phyloP scores from a whole-genome alignment of 1,139 yeast genomes.

The Nakaseomyces nivariensis region DNA sequence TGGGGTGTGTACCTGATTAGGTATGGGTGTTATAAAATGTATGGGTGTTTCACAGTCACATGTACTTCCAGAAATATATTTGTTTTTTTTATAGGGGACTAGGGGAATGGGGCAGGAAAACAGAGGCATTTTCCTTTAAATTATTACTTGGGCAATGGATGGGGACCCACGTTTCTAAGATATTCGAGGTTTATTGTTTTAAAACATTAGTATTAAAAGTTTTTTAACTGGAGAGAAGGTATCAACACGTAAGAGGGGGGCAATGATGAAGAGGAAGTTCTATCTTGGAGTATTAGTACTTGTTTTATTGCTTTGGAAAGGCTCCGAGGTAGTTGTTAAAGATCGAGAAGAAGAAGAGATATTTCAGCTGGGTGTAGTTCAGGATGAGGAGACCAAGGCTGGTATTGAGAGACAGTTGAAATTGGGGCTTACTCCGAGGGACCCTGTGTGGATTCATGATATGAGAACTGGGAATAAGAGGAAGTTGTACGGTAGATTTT shows the following conservation, averaged over 20 bases:
- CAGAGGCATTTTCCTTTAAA: no score
- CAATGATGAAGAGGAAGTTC: not conserved
- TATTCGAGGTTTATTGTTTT: no score
- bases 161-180: no score
- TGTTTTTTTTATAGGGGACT: no score
- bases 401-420: not conserved
- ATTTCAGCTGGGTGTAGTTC: not conserved
- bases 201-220: no score
- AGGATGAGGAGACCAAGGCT: not conserved
- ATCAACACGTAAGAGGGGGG: no score
- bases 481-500: constrained; percentile 53
- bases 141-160: no score
- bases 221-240: no score
- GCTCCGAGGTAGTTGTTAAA: not conserved
- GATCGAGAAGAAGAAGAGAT: not conserved
- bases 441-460: not conserved
- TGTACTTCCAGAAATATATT: no score
- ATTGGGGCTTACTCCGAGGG: not conserved
- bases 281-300: not conserved
- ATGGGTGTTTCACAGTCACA: not conserved
- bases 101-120: no score
- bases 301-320: not conserved
- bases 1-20: no score
- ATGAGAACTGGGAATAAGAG: constrained; percentile 2
- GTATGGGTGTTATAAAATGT: not conserved